phyloP scores from a whole-genome alignment of 257 asterid species.

The Lantana camara region DNA sequence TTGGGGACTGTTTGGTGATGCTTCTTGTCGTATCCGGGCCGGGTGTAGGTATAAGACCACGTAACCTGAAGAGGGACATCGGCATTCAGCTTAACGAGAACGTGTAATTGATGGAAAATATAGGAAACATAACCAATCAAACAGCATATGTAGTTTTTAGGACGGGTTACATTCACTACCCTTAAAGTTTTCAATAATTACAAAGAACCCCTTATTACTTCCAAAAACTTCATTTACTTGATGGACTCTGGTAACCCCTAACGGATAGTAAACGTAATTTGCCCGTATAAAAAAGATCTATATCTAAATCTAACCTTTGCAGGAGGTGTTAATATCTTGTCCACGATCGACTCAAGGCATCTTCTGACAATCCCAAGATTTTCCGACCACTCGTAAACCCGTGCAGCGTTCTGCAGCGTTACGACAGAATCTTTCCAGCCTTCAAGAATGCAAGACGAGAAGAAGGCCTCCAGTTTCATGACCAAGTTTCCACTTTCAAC shows the following conservation, averaged over 20 bases:
- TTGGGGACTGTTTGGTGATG: conserved; percentile 58
- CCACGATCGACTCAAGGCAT: conserved; percentile 72
- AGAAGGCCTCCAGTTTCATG: conserved; percentile 59
- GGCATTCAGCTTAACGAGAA: conserved; percentile 12
- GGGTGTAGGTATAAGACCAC: conserved; percentile 81
- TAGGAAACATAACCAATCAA: no score
- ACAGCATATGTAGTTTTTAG: no score
- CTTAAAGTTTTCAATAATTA: no score
- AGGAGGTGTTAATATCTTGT: conserved; percentile 69
- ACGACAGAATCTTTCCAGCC: conserved; percentile 77
- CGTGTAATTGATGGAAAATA: no score
- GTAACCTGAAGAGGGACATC: conserved; percentile 44
- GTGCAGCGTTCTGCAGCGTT: conserved; percentile 48
- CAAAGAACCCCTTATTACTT: no score
- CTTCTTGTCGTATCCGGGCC: conserved; percentile 58
- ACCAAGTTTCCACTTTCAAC: conserved; percentile 62
- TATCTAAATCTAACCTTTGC: conserved; percentile 45
- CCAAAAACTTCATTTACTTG: no score
- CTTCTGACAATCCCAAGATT: conserved; percentile 67
- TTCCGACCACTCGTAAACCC: conserved; percentile 62
- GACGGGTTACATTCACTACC: no score
- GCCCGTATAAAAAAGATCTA: not conserved
- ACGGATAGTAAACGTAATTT: no score
- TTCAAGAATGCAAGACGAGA: conserved; percentile 69
- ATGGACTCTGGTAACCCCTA: no score